Evolutionary conservation across 2,329 filamentous ascomycete genomes (phyloP), one percentile per base, ranked within the genome.

Genomic region (Phyllosticta citribraziliensis): DNA sequence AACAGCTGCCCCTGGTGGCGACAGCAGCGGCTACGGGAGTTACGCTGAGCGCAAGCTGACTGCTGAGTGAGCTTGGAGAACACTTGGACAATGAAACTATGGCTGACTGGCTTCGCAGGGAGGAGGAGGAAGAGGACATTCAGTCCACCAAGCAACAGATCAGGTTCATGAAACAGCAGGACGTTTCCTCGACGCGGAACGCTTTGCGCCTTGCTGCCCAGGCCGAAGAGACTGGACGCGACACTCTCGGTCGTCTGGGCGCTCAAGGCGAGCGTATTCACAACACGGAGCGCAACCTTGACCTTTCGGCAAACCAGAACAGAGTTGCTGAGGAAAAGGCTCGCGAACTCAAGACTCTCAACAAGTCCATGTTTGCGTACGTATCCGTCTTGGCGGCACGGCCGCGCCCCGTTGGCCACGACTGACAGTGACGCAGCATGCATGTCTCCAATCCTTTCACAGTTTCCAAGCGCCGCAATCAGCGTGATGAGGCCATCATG

Each of bases 361-460:
- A 97, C 74, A 81, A 88, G 64, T 91, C 87, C 77, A 96, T 97
- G 91, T 96, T 96, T 70, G 88, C 89, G 22, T 88, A 91, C 69
- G 86, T 92, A 30, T 20, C 19, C 56, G 10, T 3, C n/a, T 27
- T 52, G 51, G 51, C 22, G 25, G 9, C 20, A 25, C 9, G 6
- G 27, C 27, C 27, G 27, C 27, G 17, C 91, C 67, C 88, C 88
- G 0, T 90, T 58, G 25, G 62, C 52, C n/a, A 40, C 40, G n/a
- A 19, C 24, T 47, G 17, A 27, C 17, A 30, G 33, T 22, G 12
- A 12, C 17, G 22, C 25, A 60, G 52, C 52, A 69, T 73, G 53
- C 70, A 74, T 64, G 69, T 72, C 25, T 67, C 67, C 40, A 75
- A 76, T 64, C 76, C 77, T 5, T 79, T 96, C 71, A 94, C 89